Evolutionary conservation across 1,139 yeast species (phyloP), one percentile per base, ranked within the genome.

Genomic region (Debaryomyces subglobosus): DNA sequence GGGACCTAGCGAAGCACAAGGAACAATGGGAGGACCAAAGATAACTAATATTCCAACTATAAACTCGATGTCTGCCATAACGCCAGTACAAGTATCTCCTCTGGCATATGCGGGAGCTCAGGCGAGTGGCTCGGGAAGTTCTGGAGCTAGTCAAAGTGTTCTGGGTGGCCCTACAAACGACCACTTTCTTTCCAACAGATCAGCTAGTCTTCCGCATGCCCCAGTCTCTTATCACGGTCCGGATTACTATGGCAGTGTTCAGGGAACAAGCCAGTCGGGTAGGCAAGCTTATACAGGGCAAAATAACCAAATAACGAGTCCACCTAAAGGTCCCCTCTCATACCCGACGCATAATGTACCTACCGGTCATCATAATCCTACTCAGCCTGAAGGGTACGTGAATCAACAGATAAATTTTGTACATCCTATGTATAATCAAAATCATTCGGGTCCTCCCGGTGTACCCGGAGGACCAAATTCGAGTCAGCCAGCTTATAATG

Each of bases 191-290:
- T 30, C 43, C n/a, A 40, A 20, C 12, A 30, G 43, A 10, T 40
- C 43, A 6, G 29, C 35, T 6, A 40, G 43, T 21, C 43, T 40
- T 30, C 43, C 43, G 10, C 36, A 40, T 20, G 43, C 27, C 3
- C 43, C 43, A 12, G 36, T 40, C 12, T n/a, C 21, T 18, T 32
- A 40, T 12, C 43, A 30, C 15, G 20, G 27, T 10, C 36, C 3
- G n/a, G 36, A 40, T 30, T 29, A 25, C 33, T 30, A 29, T 7
- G 43, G 43, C 6, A 30, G 20, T 32, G 33, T 40, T 12, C 43
- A 27, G 36, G 43, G 35, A 20, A 32, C 43, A 2, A 30, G 13
- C 18, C 43, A 40, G 6, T 9, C 43, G 9, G 13, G 21, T n/a
- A 30, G 35, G 16, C 43, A 6, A 20, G 15, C n/a, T 9, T 40